A percentile compares a stretch with the other conserved stretches of the same genome.
These are phyloP conservation scores for Aspergillus aculeatinus DNA, from an alignment of 2,329 filamentous ascomycete genomes.

Conservation along the genomic window DNA sequence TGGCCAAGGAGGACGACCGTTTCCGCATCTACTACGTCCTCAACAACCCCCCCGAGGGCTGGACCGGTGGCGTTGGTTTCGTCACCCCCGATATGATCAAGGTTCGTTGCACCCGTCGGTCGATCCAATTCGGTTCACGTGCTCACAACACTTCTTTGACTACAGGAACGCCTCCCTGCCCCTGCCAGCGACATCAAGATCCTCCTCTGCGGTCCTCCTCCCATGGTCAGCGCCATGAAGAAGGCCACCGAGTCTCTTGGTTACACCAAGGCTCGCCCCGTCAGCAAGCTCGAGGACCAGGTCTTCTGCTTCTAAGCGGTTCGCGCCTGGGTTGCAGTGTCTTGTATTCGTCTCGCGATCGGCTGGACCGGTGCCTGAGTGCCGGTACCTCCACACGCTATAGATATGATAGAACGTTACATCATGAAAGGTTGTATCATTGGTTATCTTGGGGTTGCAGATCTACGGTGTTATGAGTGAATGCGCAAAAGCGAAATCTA, in stretches of 20 bases:
- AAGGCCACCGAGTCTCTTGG: conserved; percentile 87
- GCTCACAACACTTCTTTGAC: neutral
- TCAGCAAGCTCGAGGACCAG: conserved; percentile 97
- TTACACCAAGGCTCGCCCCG: conserved; percentile 86
- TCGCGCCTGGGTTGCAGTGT: neutral
- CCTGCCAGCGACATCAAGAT: conserved; percentile 88
- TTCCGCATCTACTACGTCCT: conserved; percentile 93
- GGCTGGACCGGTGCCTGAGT: neutral
- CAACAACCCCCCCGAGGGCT: conserved; percentile 89
- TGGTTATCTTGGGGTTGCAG: neutral
- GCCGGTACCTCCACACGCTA: neutral
- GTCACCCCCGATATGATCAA: conserved; percentile 95
- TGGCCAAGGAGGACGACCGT: conserved; percentile 72
- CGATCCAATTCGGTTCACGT: neutral
- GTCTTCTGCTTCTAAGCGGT: conserved; percentile 85
- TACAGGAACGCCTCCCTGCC: conserved; percentile 63
- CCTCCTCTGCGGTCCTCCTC: conserved; percentile 89
- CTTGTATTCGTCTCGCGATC: neutral
- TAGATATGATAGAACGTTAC: conserved; percentile 6
- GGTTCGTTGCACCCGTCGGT: conserved; percentile 47
- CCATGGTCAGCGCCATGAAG: conserved; percentile 97
- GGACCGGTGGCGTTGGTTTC: conserved; percentile 91
- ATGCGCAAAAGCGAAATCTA: conserved; percentile 2
- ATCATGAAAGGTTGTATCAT: neutral
- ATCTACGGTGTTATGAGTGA: conserved; percentile 8